phyloP scores from a whole-genome alignment of 495 filamentous ascomycete genomes.

The Aspergillus sparsus region DNA sequence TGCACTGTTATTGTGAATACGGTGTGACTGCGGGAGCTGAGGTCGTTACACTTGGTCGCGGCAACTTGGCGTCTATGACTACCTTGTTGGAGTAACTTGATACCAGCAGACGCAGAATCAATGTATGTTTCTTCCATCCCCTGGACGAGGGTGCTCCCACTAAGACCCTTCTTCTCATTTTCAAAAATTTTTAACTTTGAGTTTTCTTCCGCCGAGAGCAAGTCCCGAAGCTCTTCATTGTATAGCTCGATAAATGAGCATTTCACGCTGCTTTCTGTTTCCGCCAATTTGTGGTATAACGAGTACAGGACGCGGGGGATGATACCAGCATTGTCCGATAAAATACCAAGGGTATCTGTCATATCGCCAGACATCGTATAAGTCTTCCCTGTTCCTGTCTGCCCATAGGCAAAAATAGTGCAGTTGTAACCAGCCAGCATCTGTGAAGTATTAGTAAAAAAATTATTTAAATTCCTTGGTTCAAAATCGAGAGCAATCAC shows the following conservation, averaged over 20 bases:
- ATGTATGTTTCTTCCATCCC: slow-evolving; percentile 97
- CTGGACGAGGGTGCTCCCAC: slow-evolving; percentile 76
- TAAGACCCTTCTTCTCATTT: slow-evolving; percentile 79
- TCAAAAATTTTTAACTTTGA: slow-evolving; percentile 94
- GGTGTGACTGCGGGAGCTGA: slow-evolving; percentile 93
- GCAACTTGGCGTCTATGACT: slow-evolving; percentile 94
- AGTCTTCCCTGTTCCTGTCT: slow-evolving; percentile 97
- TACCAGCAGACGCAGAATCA: slow-evolving; percentile 77
- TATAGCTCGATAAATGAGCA: slow-evolving; percentile 99
- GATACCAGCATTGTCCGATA: slow-evolving; percentile 90
- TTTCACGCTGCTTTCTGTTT: slow-evolving; percentile 87
- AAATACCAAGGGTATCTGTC: slow-evolving; percentile 76
- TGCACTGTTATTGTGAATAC: slow-evolving; percentile 93
- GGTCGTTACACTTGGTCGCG: slow-evolving; percentile 96
- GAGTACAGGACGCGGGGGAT: slow-evolving; percentile 87
- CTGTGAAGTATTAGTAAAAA: slow-evolving; percentile 45
- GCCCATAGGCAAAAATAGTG: slow-evolving; percentile 97
- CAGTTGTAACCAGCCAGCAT: slow-evolving; percentile 97
- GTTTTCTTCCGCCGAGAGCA: slow-evolving; percentile 77
- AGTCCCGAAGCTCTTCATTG: slow-evolving; percentile 92
- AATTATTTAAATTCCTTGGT: not conserved
- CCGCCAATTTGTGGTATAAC: slow-evolving; percentile 81
- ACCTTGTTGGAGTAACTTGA: slow-evolving; percentile 84
- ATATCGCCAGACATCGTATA: slow-evolving; percentile 99
- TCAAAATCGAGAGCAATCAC: slow-evolving; percentile 46